Base-by-base conservation (phyloP, 108 stramenopile species). In the Skeletonema grethae region DNA sequence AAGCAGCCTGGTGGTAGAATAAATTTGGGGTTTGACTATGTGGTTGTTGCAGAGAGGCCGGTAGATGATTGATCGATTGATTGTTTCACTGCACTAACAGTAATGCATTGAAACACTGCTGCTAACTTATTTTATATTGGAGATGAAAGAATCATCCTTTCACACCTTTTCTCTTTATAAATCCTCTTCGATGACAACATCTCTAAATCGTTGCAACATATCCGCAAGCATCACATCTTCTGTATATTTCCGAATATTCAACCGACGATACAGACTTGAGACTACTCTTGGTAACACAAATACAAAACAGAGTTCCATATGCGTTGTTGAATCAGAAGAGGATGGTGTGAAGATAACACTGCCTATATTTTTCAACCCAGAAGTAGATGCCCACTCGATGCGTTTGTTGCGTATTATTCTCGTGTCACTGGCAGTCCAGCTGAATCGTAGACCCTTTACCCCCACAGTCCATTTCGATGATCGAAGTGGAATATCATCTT, bases 21-120 rank as follows among this genome's bases (percentile, higher is more conserved):
- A 20, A 84, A 76, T 57, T 65, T 97, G 43, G 96, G 96, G 13
- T 97, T 94, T 82, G 97, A 98, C 80, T 98, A 98, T 71, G 92
- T 97, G 13, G 87, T 96, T 35, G 77, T 90, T 15, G 95, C 95
- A 18, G 95, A 94, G 78, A 85, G 79, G 63, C 31, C 56, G 24
- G 57, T 12, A 34, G 20, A 69, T 39, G 28, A 22, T 38, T 32
- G 53, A 6, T 10, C 0, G 1, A 28, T 28, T 55, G 22, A 41
- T n/a, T 22, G 20, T 1, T 65, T 28, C 36, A 11, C 24, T 24
- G 9, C 18, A n/a, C 22, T 53, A n/a, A 22, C 9, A 8, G n/a
- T 24, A 24, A 16, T 53, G 50, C 20, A 24, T 8, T 24, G 1
- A 1, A 53, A 53, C 0, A 8, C 7, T 22, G 4, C 15, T 43